Conservation (phyloP, 2,329 filamentous ascomycete genomes). For the Sporothrix mexicana region DNA sequence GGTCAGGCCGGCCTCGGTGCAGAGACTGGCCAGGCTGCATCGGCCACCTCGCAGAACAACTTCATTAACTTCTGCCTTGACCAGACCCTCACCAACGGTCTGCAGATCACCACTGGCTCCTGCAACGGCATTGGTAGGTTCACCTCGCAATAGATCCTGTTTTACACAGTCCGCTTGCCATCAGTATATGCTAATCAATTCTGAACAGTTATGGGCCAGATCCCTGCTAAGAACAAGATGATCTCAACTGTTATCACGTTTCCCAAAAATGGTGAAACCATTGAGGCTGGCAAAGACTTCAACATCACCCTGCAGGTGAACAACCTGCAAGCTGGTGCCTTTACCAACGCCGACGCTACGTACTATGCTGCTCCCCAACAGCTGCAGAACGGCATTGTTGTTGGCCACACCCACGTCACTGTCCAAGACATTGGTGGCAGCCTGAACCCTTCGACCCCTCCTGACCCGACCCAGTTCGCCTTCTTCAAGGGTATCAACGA, state of each 20-base stretch:
- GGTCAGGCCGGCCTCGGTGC: constrained; percentile 45
- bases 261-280: constrained; percentile 56
- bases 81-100: constrained; percentile 63
- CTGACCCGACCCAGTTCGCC: constrained; percentile 56
- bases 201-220: constrained; percentile 61
- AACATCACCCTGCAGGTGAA: constrained; percentile 57
- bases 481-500: constrained; percentile 54
- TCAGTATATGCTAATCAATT: background rate
- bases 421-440: constrained; percentile 60
- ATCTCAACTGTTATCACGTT: constrained; percentile 59
- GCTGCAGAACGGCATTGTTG: constrained; percentile 55
- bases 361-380: constrained; percentile 66
- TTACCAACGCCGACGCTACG: constrained; percentile 64
- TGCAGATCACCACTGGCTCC: constrained; percentile 62
- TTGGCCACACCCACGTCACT: constrained; percentile 66
- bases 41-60: constrained; percentile 52
- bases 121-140: constrained; percentile 66
- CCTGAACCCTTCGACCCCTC: constrained; percentile 55
- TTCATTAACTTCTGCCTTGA: constrained; percentile 68
- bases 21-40: constrained; percentile 42
- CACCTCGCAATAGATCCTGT: background rate
- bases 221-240: constrained; percentile 61
- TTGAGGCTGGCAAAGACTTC: constrained; percentile 58
- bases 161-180: background rate
- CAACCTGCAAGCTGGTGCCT: constrained; percentile 61